These are phyloP conservation scores for Solanum raphanifolium DNA, from an alignment of 257 asterid genomes.

Conservation along the genomic window DNA sequence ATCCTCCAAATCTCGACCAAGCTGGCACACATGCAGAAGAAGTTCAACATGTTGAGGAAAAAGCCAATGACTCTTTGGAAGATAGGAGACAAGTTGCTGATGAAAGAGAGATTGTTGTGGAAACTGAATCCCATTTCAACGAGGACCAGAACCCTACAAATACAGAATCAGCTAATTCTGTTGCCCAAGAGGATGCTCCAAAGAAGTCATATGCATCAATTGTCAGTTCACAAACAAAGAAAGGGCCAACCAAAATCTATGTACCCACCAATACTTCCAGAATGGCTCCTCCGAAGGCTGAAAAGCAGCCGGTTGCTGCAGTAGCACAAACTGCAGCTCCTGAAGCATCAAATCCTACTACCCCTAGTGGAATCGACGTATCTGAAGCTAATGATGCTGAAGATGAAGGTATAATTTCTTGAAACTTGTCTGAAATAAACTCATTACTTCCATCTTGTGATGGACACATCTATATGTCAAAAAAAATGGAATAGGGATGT, in stretches of 20 bases:
- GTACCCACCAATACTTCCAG: slow-evolving; percentile 35
- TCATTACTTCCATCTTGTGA: neutral
- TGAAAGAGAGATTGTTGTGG: slow-evolving; percentile 33
- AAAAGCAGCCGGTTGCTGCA: slow-evolving; percentile 26
- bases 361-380: slow-evolving; percentile 4
- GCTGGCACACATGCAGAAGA: slow-evolving; percentile 34
- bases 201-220: slow-evolving; percentile 93
- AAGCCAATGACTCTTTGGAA: slow-evolving; percentile 24
- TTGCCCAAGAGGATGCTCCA: slow-evolving; percentile 47
- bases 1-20: slow-evolving; percentile 26
- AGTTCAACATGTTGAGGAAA: slow-evolving; percentile 31
- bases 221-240: slow-evolving; percentile 54
- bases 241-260: slow-evolving; percentile 42
- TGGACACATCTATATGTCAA: neutral
- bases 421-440: neutral
- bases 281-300: slow-evolving; percentile 23
- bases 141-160: slow-evolving; percentile 27
- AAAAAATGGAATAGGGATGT: neutral
- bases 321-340: slow-evolving; percentile 26
- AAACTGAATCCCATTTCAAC: slow-evolving; percentile 26
- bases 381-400: slow-evolving; percentile 33
- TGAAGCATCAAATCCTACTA: slow-evolving; percentile 22
- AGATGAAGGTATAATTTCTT: slow-evolving; percentile 46
- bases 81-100: slow-evolving; percentile 32
- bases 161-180: slow-evolving; percentile 31